Percentiles rank a stretch among this genome's conserved stretches.
phyloP scores from a whole-genome alignment of 2,329 filamentous ascomycete genomes.

The Ophiostoma fasciatum region DNA sequence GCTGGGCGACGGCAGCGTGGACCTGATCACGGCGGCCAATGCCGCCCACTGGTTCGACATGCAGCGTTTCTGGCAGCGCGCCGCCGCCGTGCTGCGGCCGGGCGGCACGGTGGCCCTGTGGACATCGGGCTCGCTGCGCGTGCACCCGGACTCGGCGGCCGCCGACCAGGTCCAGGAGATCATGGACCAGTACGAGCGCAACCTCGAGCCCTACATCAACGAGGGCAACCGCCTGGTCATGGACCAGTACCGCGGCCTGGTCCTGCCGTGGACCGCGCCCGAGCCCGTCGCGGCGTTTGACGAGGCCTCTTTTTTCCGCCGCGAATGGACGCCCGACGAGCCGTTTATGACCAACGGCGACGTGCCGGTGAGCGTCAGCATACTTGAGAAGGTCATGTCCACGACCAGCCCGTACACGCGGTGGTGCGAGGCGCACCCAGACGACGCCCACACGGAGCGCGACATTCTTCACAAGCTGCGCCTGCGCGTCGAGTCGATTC shows the following conservation, averaged over 20 bases:
- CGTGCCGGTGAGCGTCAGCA: conserved; percentile 14
- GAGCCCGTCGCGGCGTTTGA: conserved; percentile 23
- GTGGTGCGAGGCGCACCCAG: conserved; percentile 30
- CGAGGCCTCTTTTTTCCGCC: conserved; percentile 21
- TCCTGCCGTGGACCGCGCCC: conserved; percentile 33
- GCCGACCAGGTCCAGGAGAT: conserved; percentile 24
- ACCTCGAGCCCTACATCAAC: conserved; percentile 24
- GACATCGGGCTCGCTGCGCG: conserved; percentile 20
- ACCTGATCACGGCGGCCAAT: conserved; percentile 34
- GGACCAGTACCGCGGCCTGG: conserved; percentile 25
- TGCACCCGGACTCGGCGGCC: conserved; percentile 23
- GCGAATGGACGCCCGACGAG: conserved; percentile 26
- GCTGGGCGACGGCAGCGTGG: conserved; percentile 23
- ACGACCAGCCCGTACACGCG: conserved; percentile 26
- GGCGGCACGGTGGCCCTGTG: conserved; percentile 41
- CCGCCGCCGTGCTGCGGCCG: conserved; percentile 30
- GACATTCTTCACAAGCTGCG: conserved; percentile 15
- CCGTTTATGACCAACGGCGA: neutral
- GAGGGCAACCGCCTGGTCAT: conserved; percentile 27
- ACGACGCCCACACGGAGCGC: conserved; percentile 23
- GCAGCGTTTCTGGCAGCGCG: conserved; percentile 30
- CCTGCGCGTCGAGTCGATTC: conserved; percentile 9
- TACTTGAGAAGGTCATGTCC: conserved; percentile 21
- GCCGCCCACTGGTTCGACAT: conserved; percentile 46
- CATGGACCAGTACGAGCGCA: conserved; percentile 22